These are phyloP conservation scores for Tricholoma bakamatsutake DNA, from an alignment of 768 basidiomycete genomes.

Conservation along the genomic window DNA sequence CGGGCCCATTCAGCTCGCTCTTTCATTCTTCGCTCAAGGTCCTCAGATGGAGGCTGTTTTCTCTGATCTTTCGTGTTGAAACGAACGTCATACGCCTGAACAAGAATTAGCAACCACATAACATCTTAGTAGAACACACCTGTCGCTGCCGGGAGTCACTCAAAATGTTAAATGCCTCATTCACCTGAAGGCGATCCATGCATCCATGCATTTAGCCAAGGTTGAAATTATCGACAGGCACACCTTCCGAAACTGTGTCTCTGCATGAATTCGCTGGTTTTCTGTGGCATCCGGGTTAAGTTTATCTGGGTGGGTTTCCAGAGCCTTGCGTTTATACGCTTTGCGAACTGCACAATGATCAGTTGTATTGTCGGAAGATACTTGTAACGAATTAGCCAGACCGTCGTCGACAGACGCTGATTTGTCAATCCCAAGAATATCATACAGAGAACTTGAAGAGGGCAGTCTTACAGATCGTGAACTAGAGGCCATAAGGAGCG, in stretches of 20 bases:
- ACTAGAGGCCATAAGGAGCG: neutral
- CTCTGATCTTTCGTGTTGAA: conserved; percentile 25
- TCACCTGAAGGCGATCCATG: conserved; percentile 37
- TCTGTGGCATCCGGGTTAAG: conserved; percentile 48
- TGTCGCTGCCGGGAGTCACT: conserved; percentile 49
- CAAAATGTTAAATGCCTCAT: conserved; percentile 56
- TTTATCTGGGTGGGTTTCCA: conserved; percentile 74
- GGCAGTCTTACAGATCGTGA: neutral
- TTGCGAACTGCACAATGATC: conserved; percentile 42
- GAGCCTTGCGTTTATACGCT: conserved; percentile 60
- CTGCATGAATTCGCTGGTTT: conserved; percentile 46
- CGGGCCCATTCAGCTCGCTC: conserved; percentile 53
- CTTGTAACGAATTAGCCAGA: conserved; percentile 17
- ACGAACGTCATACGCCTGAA: conserved; percentile 43
- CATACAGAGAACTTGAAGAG: conserved; percentile 25
- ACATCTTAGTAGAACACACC: conserved; percentile 28
- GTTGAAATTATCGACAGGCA: conserved; percentile 7
- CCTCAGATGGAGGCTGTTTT: conserved; percentile 27
- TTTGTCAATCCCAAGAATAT: conserved; percentile 39
- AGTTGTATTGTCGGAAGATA: neutral
- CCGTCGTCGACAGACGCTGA: conserved; percentile 48
- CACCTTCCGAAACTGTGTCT: conserved; percentile 58
- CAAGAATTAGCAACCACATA: neutral
- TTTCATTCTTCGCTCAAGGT: conserved; percentile 35
- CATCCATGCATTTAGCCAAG: conserved; percentile 7